Evolutionary conservation across 768 basidiomycete genomes (phyloP).

Genomic region (Termitomyces sp.): DNA sequence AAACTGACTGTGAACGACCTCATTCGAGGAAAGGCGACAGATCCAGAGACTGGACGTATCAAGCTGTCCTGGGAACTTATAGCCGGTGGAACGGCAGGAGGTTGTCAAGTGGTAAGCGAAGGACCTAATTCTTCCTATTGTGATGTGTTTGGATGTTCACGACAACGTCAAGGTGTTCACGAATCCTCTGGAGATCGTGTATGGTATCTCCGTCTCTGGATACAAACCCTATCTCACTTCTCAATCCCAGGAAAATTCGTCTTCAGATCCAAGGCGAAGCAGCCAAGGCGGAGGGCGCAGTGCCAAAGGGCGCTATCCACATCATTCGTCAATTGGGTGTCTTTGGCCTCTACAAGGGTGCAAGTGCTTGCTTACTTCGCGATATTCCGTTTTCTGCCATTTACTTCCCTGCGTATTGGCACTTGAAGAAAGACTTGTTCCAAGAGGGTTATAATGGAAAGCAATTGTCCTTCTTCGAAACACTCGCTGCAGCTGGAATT

Average conservation of each 20-base stretch:
- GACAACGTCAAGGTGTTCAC: slow-evolving; percentile 75
- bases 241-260: slow-evolving; percentile 74
- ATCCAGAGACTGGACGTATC: slow-evolving; percentile 96
- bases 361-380: slow-evolving; percentile 88
- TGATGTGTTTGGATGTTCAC: slow-evolving; percentile 8
- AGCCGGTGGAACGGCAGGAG: slow-evolving; percentile 93
- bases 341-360: slow-evolving; percentile 89
- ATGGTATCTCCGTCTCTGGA: slow-evolving; percentile 27
- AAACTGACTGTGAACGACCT: slow-evolving; percentile 97
- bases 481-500: slow-evolving; percentile 76
- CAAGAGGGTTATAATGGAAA: slow-evolving; percentile 96
- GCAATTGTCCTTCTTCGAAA: slow-evolving; percentile 86
- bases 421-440: slow-evolving; percentile 92
- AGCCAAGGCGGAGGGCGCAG: slow-evolving; percentile 79
- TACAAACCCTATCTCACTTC: slow-evolving; percentile 11
- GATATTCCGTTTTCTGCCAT: slow-evolving; percentile 98
- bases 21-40: slow-evolving; percentile 77
- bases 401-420: slow-evolving; percentile 86
- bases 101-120: slow-evolving; percentile 90
- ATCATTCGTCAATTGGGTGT: slow-evolving; percentile 93
- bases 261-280: slow-evolving; percentile 95
- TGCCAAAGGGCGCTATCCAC: slow-evolving; percentile 84
- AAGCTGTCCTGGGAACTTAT: slow-evolving; percentile 86
- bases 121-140: not conserved
- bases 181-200: slow-evolving; percentile 96